Percentiles rank a stretch among this genome's conserved stretches.
These are phyloP conservation scores for Cryptococcus sp. DNA, from an alignment of 1,284 basidiomycete genomes.

Conservation along the genomic window DNA sequence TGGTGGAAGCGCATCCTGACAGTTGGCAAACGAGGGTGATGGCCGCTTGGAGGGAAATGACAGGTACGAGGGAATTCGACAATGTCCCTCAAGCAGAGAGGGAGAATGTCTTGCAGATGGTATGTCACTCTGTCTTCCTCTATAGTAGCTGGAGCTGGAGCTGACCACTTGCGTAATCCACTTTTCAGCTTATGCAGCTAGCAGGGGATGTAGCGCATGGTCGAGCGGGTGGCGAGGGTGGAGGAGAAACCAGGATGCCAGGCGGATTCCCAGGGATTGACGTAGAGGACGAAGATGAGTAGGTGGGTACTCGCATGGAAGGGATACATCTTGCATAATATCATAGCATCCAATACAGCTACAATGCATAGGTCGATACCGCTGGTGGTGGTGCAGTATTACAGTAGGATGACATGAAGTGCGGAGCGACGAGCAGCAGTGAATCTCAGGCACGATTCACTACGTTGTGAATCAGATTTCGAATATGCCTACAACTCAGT, in stretches of 20 bases:
- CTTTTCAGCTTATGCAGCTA: conserved; percentile 18
- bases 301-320: neutral
- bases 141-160: conserved; percentile 1
- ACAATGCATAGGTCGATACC: too few species aligned
- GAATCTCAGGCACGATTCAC: too few species aligned
- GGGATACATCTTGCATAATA: too few species aligned
- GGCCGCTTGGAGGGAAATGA: conserved; percentile 20
- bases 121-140: conserved; percentile 15
- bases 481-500: too few species aligned
- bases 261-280: conserved; percentile 34
- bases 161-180: neutral
- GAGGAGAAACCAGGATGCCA: conserved; percentile 26
- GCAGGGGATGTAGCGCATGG: conserved; percentile 12
- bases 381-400: too few species aligned
- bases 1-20: conserved; percentile 17
- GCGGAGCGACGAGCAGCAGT: too few species aligned
- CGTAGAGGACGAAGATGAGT: conserved; percentile 1
- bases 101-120: conserved; percentile 31
- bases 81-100: conserved; percentile 28
- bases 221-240: conserved; percentile 1
- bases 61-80: conserved; percentile 23
- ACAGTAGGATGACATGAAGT: too few species aligned
- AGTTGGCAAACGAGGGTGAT: conserved; percentile 28
- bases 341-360: too few species aligned
- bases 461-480: too few species aligned